Conservation (phyloP, 345 rosid species). For the Viola odorata region DNA sequence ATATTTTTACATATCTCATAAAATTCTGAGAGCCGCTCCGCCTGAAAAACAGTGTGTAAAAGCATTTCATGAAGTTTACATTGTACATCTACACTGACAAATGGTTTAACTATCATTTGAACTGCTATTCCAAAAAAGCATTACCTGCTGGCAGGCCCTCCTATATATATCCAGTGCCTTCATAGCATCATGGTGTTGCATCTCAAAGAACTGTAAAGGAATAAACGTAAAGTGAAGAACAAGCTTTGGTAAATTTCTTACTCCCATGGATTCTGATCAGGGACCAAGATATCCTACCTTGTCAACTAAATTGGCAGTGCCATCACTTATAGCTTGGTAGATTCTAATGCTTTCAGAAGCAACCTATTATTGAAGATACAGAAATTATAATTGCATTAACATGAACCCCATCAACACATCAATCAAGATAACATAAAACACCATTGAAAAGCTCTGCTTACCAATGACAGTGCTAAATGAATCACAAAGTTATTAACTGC, state of each 20-base stretch:
- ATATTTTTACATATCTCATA: conserved; percentile 85
- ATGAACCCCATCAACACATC: conserved; percentile 7
- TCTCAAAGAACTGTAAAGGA: conserved; percentile 84
- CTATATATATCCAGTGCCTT: conserved; percentile 80
- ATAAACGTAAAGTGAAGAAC: conserved; percentile 16
- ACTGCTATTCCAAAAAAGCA: conserved; percentile 13
- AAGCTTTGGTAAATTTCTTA: conserved; percentile 11
- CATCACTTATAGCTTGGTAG: conserved; percentile 85
- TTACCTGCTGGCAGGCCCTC: conserved; percentile 89
- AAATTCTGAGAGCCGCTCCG: conserved; percentile 87
- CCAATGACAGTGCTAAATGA: conserved; percentile 85
- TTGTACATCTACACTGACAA: not conserved
- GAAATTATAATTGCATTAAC: not conserved
- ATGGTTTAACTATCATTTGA: conserved; percentile 1
- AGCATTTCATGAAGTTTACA: not conserved
- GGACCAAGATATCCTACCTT: conserved; percentile 45
- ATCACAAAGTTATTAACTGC: conserved; percentile 75
- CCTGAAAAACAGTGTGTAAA: conserved; percentile 40
- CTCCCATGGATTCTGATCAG: conserved; percentile 8
- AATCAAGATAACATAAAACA: not conserved
- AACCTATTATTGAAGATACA: conserved; percentile 45
- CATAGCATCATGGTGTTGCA: conserved; percentile 80
- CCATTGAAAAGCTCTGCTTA: conserved; percentile 32
- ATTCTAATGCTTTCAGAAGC: conserved; percentile 82
- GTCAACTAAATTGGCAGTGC: conserved; percentile 82